Evolutionary conservation across 1,284 basidiomycete species (phyloP).

Genomic region (Puccinia coronata): DNA sequence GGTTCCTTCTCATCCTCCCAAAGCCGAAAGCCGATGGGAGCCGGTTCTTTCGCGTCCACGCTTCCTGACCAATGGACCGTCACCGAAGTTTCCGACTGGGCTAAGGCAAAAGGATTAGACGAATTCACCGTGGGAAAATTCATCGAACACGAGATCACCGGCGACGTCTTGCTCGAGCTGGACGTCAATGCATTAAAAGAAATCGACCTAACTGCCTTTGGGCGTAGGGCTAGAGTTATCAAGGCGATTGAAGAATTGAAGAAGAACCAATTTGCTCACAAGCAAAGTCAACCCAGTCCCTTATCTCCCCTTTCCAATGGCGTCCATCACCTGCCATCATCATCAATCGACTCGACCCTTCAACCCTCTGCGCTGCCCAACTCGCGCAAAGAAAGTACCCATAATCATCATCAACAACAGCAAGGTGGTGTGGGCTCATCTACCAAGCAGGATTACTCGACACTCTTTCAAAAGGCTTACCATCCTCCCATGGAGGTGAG

Average conservation of each 20-base stretch:
- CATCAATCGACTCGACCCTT: constrained; percentile 58
- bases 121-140: constrained; percentile 80
- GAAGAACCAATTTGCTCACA: background rate
- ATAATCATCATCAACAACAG: no score
- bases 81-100: constrained; percentile 87
- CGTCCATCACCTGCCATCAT: constrained; percentile 53
- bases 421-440: background rate
- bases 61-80: constrained; percentile 77
- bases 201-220: constrained; percentile 90
- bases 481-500: background rate
- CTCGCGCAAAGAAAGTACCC: constrained; percentile 58
- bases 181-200: constrained; percentile 92
- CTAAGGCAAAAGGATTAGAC: constrained; percentile 80
- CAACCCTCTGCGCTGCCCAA: constrained; percentile 63
- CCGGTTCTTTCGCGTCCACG: constrained; percentile 13
- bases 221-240: constrained; percentile 87
- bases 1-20: constrained; percentile 29
- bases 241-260: constrained; percentile 87
- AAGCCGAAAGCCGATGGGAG: constrained; percentile 1
- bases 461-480: background rate
- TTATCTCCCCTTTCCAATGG: constrained; percentile 60
- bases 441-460: constrained; percentile 4
- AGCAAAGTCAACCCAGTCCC: constrained; percentile 58
- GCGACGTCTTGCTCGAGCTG: constrained; percentile 91
- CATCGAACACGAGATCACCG: constrained; percentile 95